A percentile compares a stretch with the other conserved stretches of the same genome.
Evolutionary conservation across 2,329 filamentous ascomycete species (phyloP).

Genomic region (Penicillium palitans): DNA sequence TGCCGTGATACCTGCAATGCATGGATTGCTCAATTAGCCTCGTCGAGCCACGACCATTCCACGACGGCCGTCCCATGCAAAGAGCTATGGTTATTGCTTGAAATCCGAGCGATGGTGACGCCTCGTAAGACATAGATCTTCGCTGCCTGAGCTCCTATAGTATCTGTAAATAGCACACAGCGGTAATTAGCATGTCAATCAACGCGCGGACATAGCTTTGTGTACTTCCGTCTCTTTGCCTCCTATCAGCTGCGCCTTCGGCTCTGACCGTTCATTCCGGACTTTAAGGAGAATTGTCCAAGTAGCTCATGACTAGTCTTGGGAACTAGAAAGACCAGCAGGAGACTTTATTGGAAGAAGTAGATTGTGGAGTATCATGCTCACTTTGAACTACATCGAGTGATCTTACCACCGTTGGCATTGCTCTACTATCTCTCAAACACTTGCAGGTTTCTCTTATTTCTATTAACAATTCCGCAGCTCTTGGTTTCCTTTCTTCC

Average conservation of each 20-base stretch:
- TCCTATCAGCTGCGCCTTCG: conserved; percentile 18
- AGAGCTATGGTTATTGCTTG: conserved; percentile 19
- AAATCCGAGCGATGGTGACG: conserved; percentile 1
- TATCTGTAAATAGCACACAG: conserved; percentile 20
- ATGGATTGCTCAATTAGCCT: conserved; percentile 13
- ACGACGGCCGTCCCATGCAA: conserved; percentile 15
- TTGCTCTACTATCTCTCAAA: neutral
- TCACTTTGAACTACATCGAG: conserved; percentile 5
- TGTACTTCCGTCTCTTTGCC: conserved; percentile 9
- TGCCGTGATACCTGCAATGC: conserved; percentile 21
- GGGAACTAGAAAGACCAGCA: conserved; percentile 2
- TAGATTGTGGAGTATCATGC: conserved; percentile 6
- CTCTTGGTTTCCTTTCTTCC: neutral
- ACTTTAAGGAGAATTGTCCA: neutral
- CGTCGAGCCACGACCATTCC: conserved; percentile 23
- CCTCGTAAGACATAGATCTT: conserved; percentile 17
- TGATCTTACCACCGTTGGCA: conserved; percentile 6
- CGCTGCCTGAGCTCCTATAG: conserved; percentile 12
- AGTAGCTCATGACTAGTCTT: neutral
- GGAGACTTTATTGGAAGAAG: conserved; percentile 7
- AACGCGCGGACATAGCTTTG: conserved; percentile 8
- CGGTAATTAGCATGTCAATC: conserved; percentile 6
- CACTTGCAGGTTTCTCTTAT: neutral
- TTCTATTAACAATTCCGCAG: neutral
- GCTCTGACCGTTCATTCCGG: conserved; percentile 20